Conservation (phyloP, 2,329 filamentous ascomycete species). For the Epichloe glyceriae region DNA sequence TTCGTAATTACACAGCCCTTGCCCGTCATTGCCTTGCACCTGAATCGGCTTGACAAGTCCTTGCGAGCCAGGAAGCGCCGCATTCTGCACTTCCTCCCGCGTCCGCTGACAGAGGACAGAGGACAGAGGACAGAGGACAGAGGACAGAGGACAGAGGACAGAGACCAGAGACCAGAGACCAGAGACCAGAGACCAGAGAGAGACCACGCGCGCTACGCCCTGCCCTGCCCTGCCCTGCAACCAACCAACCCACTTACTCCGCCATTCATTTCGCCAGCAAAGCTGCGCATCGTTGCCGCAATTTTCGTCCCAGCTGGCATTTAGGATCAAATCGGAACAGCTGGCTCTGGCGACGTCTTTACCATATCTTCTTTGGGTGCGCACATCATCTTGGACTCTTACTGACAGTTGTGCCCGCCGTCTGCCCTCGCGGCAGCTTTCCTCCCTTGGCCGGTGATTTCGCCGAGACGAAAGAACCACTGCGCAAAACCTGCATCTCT, state of each 20-base stretch:
- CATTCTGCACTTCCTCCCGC: not conserved
- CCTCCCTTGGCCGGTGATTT: constrained; percentile 1
- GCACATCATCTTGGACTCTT: not conserved
- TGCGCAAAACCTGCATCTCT: not conserved
- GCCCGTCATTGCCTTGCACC: not conserved
- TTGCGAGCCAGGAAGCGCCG: not conserved
- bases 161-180: too few species aligned
- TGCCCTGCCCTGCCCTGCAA: constrained; percentile 1
- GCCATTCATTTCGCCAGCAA: constrained; percentile 6
- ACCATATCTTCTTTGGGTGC: not conserved
- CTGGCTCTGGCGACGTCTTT: not conserved
- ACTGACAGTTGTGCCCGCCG: not conserved
- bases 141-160: too few species aligned
- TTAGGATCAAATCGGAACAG: not conserved
- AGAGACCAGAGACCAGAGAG: too few species aligned
- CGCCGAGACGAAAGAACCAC: not conserved
- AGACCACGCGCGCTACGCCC: not conserved
- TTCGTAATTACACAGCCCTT: too few species aligned
- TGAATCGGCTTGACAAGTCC: not conserved
- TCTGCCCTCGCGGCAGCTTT: not conserved
- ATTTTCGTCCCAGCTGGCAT: not conserved
- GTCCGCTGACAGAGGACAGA: too few species aligned
- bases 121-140: too few species aligned
- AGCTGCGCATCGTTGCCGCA: not conserved
- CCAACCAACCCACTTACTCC: constrained; percentile 4